phyloP scores from a whole-genome alignment of 2,329 filamentous ascomycete genomes.

The Sporothrix mexicana region DNA sequence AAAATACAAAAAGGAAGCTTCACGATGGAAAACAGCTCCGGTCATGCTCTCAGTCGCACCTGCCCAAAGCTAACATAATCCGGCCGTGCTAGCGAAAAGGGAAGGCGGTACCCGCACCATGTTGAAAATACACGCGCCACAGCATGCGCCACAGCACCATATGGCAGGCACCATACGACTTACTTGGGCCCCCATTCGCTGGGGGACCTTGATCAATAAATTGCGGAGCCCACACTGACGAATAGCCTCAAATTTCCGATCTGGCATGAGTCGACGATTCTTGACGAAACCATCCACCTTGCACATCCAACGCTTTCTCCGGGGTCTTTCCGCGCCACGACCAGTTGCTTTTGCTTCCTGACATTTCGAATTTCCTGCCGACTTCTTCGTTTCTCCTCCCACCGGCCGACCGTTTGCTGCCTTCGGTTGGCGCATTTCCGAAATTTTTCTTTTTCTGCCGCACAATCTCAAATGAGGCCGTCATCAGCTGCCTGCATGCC shows the following conservation, averaged over 20 bases:
- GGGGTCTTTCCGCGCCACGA: conserved; percentile 24
- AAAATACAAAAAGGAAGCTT: conserved; percentile 5
- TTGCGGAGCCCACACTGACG: conserved; percentile 29
- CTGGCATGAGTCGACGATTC: conserved; percentile 9
- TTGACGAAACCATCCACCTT: conserved; percentile 11
- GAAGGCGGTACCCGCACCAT: not conserved
- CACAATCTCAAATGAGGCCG: conserved; percentile 35
- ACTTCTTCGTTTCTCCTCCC: not conserved
- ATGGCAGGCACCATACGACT: not conserved
- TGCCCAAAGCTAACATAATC: conserved; percentile 25
- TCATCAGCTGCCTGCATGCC: conserved; percentile 34
- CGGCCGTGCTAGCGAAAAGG: not conserved
- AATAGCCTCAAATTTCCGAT: conserved; percentile 33
- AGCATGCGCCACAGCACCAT: conserved; percentile 17
- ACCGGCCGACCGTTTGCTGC: not conserved
- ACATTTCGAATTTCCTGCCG: no score
- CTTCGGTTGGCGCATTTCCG: conserved; percentile 1
- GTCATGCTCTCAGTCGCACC: conserved; percentile 9
- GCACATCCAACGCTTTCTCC: not conserved
- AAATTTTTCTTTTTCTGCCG: not conserved
- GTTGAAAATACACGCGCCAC: conserved; percentile 7
- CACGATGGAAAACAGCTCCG: not conserved
- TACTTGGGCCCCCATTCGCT: not conserved
- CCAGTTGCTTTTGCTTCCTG: not conserved
- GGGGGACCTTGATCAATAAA: conserved; percentile 21